Evolutionary conservation across 2,329 filamentous ascomycete genomes (phyloP).

Genomic region (Pseudocercospora ulei): DNA sequence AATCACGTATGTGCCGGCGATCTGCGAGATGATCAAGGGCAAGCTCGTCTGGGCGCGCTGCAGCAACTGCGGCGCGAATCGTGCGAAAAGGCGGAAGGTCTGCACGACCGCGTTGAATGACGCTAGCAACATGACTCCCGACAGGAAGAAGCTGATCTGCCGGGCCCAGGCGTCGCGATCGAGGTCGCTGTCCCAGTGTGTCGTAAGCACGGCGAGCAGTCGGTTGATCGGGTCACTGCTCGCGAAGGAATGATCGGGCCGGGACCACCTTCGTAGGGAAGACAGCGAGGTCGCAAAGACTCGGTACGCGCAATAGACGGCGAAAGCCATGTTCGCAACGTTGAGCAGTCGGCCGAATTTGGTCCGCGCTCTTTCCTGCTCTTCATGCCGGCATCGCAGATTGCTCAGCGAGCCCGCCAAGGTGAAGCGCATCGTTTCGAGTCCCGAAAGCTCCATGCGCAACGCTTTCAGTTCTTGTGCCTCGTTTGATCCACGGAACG

Average conservation of each 20-base stretch:
- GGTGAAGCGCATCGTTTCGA: conserved; percentile 68
- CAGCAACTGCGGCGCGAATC: conserved; percentile 61
- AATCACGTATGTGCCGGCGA: conserved; percentile 77
- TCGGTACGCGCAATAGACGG: conserved; percentile 75
- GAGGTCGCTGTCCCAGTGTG: conserved; percentile 73
- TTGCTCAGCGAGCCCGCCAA: conserved; percentile 56
- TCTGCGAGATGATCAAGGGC: conserved; percentile 68
- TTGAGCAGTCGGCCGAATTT: conserved; percentile 55
- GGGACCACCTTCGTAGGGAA: conserved; percentile 50
- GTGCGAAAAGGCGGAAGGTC: conserved; percentile 70
- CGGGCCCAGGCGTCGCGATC: conserved; percentile 76
- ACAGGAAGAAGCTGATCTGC: conserved; percentile 74
- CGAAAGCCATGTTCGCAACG: conserved; percentile 58
- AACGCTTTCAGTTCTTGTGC: conserved; percentile 48
- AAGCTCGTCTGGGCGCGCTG: conserved; percentile 67
- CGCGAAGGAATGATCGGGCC: conserved; percentile 47
- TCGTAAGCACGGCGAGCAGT: conserved; percentile 66
- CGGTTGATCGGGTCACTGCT: conserved; percentile 75
- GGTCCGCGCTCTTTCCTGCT: conserved; percentile 59
- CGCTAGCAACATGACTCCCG: conserved; percentile 69
- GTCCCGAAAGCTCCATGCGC: conserved; percentile 64
- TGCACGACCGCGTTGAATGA: conserved; percentile 77
- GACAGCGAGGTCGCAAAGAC: conserved; percentile 63
- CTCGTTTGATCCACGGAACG: conserved; percentile 57
- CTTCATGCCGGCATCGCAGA: conserved; percentile 54